A percentile compares a stretch with the other conserved stretches of the same genome.
phyloP scores from a whole-genome alignment of 2,329 filamentous ascomycete species.

The Hortaea sp. region DNA sequence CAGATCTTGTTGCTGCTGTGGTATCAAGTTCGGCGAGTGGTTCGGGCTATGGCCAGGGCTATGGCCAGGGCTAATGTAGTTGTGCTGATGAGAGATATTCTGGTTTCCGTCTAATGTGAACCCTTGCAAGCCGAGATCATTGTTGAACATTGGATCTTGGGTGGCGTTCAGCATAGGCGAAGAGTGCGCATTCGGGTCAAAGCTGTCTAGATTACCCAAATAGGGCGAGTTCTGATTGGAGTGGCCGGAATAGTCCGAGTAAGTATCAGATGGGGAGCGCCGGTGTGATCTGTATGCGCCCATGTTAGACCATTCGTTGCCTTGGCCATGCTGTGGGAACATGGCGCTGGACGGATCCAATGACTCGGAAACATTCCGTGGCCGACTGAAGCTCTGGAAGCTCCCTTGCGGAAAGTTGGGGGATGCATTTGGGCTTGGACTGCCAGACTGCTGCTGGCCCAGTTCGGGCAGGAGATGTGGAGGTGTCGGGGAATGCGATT shows the following conservation, averaged over 20 bases:
- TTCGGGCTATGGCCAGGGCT: slow-evolving; percentile 57
- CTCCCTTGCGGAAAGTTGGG: slow-evolving; percentile 43
- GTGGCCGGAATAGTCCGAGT: slow-evolving; percentile 67
- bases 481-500: slow-evolving; percentile 42
- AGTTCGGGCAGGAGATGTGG: slow-evolving; percentile 48
- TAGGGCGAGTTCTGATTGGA: slow-evolving; percentile 79
- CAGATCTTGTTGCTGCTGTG: slow-evolving; percentile 43
- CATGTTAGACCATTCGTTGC: slow-evolving; percentile 47
- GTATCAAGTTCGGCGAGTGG: slow-evolving; percentile 52
- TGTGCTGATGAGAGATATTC: slow-evolving; percentile 25
- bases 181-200: slow-evolving; percentile 62
- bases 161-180: slow-evolving; percentile 70
- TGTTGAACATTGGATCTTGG: slow-evolving; percentile 66
- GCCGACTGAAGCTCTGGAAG: slow-evolving; percentile 46
- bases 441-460: slow-evolving; percentile 41
- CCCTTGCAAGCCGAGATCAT: slow-evolving; percentile 64
- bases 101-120: slow-evolving; percentile 70
- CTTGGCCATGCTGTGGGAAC: slow-evolving; percentile 38
- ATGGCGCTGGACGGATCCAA: slow-evolving; percentile 52
- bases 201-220: slow-evolving; percentile 64
- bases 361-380: slow-evolving; percentile 45
- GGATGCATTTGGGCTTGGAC: slow-evolving; percentile 43
- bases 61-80: slow-evolving; percentile 42
- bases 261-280: slow-evolving; percentile 72
- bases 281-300: slow-evolving; percentile 69